These are phyloP conservation scores for Brachypodium distachyon DNA, from an alignment of 202 grass and related monocot genomes.

Conservation along the genomic window DNA sequence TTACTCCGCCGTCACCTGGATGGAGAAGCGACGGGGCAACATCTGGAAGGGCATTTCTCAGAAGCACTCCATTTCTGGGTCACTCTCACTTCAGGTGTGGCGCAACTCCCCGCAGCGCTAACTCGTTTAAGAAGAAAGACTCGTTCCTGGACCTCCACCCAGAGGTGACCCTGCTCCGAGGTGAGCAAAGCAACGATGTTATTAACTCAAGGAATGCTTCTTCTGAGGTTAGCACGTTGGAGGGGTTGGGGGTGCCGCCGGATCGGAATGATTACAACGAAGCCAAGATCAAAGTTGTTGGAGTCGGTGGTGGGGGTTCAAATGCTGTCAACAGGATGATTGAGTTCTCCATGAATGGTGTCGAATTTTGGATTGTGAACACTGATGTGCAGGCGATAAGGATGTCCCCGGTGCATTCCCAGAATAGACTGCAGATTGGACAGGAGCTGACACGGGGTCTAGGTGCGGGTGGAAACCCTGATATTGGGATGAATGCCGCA, in stretches of 20 bases:
- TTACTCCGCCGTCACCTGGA: conserved; percentile 17
- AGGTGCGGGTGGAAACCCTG: conserved; percentile 90
- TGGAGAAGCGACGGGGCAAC: conserved; percentile 11
- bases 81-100: conserved; percentile 34
- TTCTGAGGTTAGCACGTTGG: conserved; percentile 20
- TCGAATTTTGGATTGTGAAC: conserved; percentile 98
- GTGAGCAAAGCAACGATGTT: conserved; percentile 30
- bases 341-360: conserved; percentile 84
- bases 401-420: conserved; percentile 72
- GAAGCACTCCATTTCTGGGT: neutral
- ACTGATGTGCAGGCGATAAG: conserved; percentile 95
- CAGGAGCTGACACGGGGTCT: conserved; percentile 83
- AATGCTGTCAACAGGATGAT: conserved; percentile 99
- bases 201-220: conserved; percentile 27
- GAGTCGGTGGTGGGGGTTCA: conserved; percentile 84
- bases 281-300: conserved; percentile 94
- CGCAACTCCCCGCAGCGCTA: conserved; percentile 25
- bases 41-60: neutral
- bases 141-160: conserved; percentile 85
- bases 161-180: conserved; percentile 77
- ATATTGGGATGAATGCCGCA: conserved; percentile 95
- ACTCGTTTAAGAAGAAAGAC: conserved; percentile 61
- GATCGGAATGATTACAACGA: conserved; percentile 44
- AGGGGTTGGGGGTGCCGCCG: conserved; percentile 30
- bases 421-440: conserved; percentile 91